Conservation (phyloP, 2,329 filamentous ascomycete species). For the Dactylellina drechsleri region DNA sequence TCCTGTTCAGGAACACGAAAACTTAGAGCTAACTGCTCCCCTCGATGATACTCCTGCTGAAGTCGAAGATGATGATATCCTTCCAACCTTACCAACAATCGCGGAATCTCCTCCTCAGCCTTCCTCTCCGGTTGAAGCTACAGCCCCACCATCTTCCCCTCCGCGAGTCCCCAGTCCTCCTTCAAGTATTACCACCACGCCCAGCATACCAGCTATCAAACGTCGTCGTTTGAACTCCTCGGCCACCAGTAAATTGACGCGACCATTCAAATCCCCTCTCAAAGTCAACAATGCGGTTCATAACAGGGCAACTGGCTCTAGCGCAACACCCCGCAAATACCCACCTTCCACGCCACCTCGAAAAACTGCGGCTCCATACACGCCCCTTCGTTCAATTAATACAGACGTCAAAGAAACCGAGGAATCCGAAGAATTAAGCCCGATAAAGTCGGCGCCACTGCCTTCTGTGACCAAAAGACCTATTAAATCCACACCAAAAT, state of each 20-base stretch:
- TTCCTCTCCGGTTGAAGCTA: constrained; percentile 18
- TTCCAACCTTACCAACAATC: constrained; percentile 34
- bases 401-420: constrained; percentile 23
- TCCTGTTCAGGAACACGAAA: constrained; percentile 16
- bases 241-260: constrained; percentile 29
- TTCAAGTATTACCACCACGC: constrained; percentile 28
- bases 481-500: constrained; percentile 31
- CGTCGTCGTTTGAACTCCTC: constrained; percentile 50
- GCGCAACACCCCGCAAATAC: constrained; percentile 22
- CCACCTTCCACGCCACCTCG: constrained; percentile 42
- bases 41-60: not conserved
- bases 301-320: constrained; percentile 10
- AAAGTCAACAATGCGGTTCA: constrained; percentile 37
- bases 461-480: constrained; percentile 6
- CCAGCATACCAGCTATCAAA: constrained; percentile 36
- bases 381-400: constrained; percentile 21
- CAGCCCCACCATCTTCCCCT: constrained; percentile 32
- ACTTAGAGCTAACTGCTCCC: not conserved
- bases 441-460: constrained; percentile 14
- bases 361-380: constrained; percentile 33
- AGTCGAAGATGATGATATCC: constrained; percentile 8
- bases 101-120: constrained; percentile 23
- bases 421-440: constrained; percentile 16
- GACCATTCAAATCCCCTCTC: constrained; percentile 50
- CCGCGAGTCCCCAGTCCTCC: constrained; percentile 40